Percentiles rank a stretch among this genome's conserved stretches.
phyloP scores from a whole-genome alignment of 176 grass and related monocot species.

The Eragrostis nindensis region DNA sequence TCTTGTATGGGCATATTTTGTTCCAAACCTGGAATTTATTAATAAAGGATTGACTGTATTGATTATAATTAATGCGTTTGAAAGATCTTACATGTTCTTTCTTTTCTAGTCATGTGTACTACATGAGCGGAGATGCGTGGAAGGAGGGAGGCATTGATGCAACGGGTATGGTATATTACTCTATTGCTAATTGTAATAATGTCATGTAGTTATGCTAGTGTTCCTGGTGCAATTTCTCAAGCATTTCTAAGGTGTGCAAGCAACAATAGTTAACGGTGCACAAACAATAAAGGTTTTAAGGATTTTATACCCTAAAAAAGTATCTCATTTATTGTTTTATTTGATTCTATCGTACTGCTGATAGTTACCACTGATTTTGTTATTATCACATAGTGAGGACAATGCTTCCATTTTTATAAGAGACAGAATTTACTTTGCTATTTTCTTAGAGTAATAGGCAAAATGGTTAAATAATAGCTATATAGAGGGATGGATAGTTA shows the following conservation, averaged over 20 bases:
- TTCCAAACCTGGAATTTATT: slow-evolving; percentile 20
- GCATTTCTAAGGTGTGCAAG: not conserved
- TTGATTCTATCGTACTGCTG: slow-evolving; percentile 7
- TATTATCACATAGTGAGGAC: slow-evolving; percentile 14
- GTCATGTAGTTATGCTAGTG: slow-evolving; percentile 22
- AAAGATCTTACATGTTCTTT: slow-evolving; percentile 32
- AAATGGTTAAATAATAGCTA: slow-evolving; percentile 1
- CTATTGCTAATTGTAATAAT: too few species aligned
- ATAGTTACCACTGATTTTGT: slow-evolving; percentile 21
- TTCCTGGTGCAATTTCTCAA: slow-evolving; percentile 10
- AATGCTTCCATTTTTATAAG: slow-evolving; percentile 19
- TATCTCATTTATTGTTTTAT: not conserved
- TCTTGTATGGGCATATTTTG: not conserved
- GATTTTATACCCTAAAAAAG: not conserved
- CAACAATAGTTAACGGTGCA: not conserved
- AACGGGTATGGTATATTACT: too few species aligned
- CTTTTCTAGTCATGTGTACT: slow-evolving; percentile 81
- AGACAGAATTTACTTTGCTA: not conserved
- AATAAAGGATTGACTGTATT: slow-evolving; percentile 15
- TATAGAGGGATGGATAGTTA: slow-evolving; percentile 17
- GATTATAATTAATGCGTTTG: slow-evolving; percentile 5
- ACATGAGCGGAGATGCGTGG: slow-evolving; percentile 99
- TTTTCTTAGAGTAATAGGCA: slow-evolving; percentile 9
- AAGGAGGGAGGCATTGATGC: slow-evolving; percentile 99
- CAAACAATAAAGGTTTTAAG: slow-evolving; percentile 2